Base-by-base conservation (phyloP, 1,284 basidiomycete genomes). In the Cystobasidiaceae sp. region DNA sequence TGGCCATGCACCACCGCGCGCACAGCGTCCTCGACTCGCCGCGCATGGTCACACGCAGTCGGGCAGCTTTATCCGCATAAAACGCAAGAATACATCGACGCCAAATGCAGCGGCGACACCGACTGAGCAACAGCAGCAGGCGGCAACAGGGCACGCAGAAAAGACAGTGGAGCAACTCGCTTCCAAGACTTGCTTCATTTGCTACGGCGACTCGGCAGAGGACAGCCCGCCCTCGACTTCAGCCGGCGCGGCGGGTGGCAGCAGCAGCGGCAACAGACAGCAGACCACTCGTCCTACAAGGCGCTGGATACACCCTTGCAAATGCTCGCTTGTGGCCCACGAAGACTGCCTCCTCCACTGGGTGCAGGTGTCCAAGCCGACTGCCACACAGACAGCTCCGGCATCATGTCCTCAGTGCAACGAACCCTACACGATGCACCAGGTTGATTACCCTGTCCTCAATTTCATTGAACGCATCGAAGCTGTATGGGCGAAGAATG, bases 291-390 rank as follows among this genome's bases (percentile, higher is more conserved):
- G 78, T 80, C 34, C 73, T 77, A 61, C n/a, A n/a, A n/a, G n/a
- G n/a, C n/a, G n/a, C n/a, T 89, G 87, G 86, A 84, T 85, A 0
- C 88, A 90, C 71, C 87, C 88, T 0, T 90, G 88, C 75, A 82
- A 78, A 59, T 90, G 88, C 74, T 87, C 88, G 0, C 81, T 90
- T 30, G 78, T 90, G 44, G 87, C 88, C 1, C 88, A 90, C 75
- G 86, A 89, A 73, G 63, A 66, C 17, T 52, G 61, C 34, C 49
- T 69, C 13, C 48, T 69, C 1, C 19, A 54, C 30, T 69, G 67
- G 58, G 50, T 64, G 15, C 61, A 54, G 3, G 41, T 50, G 7
- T 51, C 66, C 5, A 55, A 54, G 11, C 46, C 59, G n/a, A 27
- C 55, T 7, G 46, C 54, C 7, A 30, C 54, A 7, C 45, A 57